Evolutionary conservation across 1,284 basidiomycete species (phyloP).

Genomic region (Irpex sp.): DNA sequence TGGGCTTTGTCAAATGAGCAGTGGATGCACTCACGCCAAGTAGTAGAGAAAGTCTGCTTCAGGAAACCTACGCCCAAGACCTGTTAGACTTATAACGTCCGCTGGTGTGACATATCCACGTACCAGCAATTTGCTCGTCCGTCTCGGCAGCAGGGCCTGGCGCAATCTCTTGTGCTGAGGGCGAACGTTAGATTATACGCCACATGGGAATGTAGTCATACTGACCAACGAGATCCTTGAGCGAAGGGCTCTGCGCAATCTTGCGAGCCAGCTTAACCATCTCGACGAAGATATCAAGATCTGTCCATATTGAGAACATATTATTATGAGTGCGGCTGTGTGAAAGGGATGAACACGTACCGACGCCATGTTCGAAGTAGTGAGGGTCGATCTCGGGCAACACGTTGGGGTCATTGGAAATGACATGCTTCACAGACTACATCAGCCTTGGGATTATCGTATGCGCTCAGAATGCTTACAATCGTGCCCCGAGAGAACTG

Average conservation of each 20-base stretch:
- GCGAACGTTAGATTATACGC: not conserved
- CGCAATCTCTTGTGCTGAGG: slow-evolving; percentile 27
- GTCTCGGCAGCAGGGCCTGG: slow-evolving; percentile 32
- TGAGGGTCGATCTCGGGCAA: slow-evolving; percentile 44
- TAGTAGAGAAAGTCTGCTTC: slow-evolving; percentile 21
- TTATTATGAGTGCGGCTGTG: too few relatives aligned
- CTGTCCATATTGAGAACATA: slow-evolving; percentile 17
- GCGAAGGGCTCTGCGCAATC: slow-evolving; percentile 38
- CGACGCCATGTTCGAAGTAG: slow-evolving; percentile 46
- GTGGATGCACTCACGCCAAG: slow-evolving; percentile 23
- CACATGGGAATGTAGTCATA: not conserved
- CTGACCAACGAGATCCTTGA: slow-evolving; percentile 34
- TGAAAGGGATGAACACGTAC: slow-evolving; percentile 24
- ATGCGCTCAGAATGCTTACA: slow-evolving; percentile 17
- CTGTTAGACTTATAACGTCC: too few relatives aligned
- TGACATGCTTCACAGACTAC: slow-evolving; percentile 30
- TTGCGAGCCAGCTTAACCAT: slow-evolving; percentile 45
- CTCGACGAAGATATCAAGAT: slow-evolving; percentile 43
- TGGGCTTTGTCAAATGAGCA: not conserved
- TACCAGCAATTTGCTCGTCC: slow-evolving; percentile 21
- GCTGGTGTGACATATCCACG: slow-evolving; percentile 2
- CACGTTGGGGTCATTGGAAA: slow-evolving; percentile 33
- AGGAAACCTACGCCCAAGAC: slow-evolving; percentile 20
- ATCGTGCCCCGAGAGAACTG: slow-evolving; percentile 38
- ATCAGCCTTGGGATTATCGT: not conserved